These are phyloP conservation scores for Dacryopinax spathularia DNA, from an alignment of 768 basidiomycete genomes.

Conservation along the genomic window DNA sequence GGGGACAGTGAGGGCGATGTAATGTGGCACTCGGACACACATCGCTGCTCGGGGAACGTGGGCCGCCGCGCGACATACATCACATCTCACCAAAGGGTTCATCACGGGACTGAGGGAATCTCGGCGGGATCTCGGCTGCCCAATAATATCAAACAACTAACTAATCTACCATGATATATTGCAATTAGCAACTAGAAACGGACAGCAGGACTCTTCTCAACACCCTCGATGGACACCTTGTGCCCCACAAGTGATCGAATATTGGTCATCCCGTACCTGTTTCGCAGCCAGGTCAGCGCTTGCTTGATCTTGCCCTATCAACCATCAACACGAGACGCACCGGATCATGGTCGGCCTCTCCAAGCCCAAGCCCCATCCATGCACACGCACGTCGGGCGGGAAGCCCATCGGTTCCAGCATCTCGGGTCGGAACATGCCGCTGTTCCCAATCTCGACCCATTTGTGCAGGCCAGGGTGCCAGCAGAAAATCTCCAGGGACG, in stretches of 20 bases:
- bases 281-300: not conserved
- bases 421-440: conserved; percentile 98
- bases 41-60: not conserved
- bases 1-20: not conserved
- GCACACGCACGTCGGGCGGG: conserved; percentile 88
- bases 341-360: conserved; percentile 99
- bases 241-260: conserved; percentile 94
- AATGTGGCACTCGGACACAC: not conserved
- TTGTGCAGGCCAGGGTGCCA: conserved; percentile 88
- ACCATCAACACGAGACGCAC: conserved; percentile 37
- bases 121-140: too few species aligned
- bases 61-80: not conserved
- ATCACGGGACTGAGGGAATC: not conserved
- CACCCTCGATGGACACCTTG: conserved; percentile 80
- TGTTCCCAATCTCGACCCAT: conserved; percentile 98
- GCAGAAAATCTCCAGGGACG: conserved; percentile 94
- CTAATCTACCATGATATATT: not conserved
- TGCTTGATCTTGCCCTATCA: not conserved
- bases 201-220: conserved; percentile 81
- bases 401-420: conserved; percentile 99
- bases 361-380: conserved; percentile 89
- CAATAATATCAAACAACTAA: conserved; percentile 1
- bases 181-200: conserved; percentile 59
- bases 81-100: not conserved
- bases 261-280: conserved; percentile 90